These are phyloP conservation scores for apple (Malus domestica) DNA, from an alignment of 306 rosid species.

Conservation along the genomic window DNA sequence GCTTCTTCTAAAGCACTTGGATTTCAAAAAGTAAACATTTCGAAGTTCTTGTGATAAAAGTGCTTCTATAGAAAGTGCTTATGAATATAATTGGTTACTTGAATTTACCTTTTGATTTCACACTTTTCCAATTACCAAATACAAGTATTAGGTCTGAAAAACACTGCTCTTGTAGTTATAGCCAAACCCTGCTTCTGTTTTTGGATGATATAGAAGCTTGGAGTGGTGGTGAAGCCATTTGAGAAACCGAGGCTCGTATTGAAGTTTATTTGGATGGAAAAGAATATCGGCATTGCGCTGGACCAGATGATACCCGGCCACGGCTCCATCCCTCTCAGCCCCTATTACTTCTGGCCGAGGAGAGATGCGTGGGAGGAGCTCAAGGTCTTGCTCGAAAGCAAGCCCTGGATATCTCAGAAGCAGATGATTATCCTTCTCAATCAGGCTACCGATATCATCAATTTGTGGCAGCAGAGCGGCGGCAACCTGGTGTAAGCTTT, in stretches of 20 bases:
- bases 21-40: too few species aligned
- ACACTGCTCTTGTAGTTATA: too few species aligned
- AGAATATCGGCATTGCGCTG: slow-evolving; percentile 82
- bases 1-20: too few species aligned
- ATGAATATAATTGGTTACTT: too few species aligned
- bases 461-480: slow-evolving; percentile 98
- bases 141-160: too few species aligned
- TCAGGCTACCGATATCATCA: slow-evolving; percentile 94
- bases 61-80: too few species aligned
- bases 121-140: too few species aligned
- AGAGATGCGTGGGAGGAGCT: slow-evolving; percentile 99
- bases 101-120: too few species aligned
- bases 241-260: slow-evolving; percentile 75
- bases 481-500: slow-evolving; percentile 58
- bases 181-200: background rate
- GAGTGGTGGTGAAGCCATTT: slow-evolving; percentile 79
- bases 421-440: slow-evolving; percentile 98
- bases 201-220: slow-evolving; percentile 52
- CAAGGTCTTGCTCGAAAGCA: slow-evolving; percentile 82
- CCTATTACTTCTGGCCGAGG: slow-evolving; percentile 97
- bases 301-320: slow-evolving; percentile 80
- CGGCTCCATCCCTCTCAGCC: slow-evolving; percentile 85
- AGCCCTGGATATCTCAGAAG: slow-evolving; percentile 98
- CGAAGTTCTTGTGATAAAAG: too few species aligned
- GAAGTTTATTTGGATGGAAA: slow-evolving; percentile 99